These are phyloP conservation scores for Trapa incisa DNA, from an alignment of 345 rosid species.

Conservation along the genomic window DNA sequence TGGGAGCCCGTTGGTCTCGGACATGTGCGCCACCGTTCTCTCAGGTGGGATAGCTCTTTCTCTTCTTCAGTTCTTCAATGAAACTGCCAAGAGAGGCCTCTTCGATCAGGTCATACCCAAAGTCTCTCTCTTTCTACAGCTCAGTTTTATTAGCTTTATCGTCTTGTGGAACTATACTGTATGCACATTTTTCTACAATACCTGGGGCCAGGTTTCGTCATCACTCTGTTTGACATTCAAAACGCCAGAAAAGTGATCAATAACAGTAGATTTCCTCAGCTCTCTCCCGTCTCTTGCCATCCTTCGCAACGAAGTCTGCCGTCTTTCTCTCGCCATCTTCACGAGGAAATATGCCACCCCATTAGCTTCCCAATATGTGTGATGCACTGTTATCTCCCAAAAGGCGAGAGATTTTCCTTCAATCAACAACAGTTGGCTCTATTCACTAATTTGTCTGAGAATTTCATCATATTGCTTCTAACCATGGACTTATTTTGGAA, in stretches of 20 bases:
- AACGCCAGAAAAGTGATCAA: too few relatives aligned
- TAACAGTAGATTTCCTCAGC: too few relatives aligned
- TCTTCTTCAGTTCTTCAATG: slow-evolving; percentile 43
- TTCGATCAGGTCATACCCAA: slow-evolving; percentile 56
- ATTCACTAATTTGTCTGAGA: too few relatives aligned
- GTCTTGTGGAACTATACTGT: not conserved
- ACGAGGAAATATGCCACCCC: too few relatives aligned
- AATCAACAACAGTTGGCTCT: too few relatives aligned
- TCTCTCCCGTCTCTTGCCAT: too few relatives aligned
- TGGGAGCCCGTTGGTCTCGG: slow-evolving; percentile 37
- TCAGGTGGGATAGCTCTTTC: slow-evolving; percentile 30
- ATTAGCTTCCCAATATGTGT: too few relatives aligned
- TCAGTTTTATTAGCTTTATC: slow-evolving; percentile 9
- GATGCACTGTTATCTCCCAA: too few relatives aligned
- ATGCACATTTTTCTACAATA: not conserved
- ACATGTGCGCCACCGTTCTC: slow-evolving; percentile 36
- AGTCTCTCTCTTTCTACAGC: slow-evolving; percentile 3
- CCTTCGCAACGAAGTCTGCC: too few relatives aligned
- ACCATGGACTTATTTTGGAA: not conserved
- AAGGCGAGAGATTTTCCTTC: too few relatives aligned
- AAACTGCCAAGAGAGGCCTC: slow-evolving; percentile 50
- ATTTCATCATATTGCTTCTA: not conserved
- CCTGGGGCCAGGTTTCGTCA: not conserved
- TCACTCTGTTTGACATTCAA: too few relatives aligned
- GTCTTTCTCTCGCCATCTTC: too few relatives aligned